Percentiles rank a stretch among this genome's conserved stretches.
Conservation (phyloP, 2,329 filamentous ascomycete genomes). For the Exserohilum turcica region DNA sequence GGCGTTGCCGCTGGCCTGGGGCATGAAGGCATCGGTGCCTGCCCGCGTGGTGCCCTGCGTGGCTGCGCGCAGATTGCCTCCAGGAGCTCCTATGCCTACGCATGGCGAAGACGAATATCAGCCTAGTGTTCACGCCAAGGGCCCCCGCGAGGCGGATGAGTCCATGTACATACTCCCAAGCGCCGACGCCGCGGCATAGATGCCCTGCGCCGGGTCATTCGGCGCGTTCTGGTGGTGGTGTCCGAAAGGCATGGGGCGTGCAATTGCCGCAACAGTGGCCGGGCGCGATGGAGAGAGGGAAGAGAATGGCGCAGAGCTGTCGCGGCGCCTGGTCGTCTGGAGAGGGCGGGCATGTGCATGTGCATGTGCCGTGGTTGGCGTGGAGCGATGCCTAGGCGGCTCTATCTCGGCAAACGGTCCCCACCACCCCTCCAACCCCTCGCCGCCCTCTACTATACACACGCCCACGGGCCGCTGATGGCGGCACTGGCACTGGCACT, state of each 20-base stretch:
- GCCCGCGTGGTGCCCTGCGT: slow-evolving; percentile 50
- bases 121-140: slow-evolving; percentile 2
- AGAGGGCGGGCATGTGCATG: too few relatives aligned
- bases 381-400: slow-evolving; percentile 11
- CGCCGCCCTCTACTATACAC: too few relatives aligned
- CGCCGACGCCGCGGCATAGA: slow-evolving; percentile 54
- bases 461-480: background rate
- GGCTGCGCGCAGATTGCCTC: slow-evolving; percentile 47
- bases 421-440: slow-evolving; percentile 14
- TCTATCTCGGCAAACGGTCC: slow-evolving; percentile 16
- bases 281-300: background rate
- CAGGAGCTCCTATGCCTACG: slow-evolving; percentile 51
- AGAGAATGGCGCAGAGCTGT: slow-evolving; percentile 12
- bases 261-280: slow-evolving; percentile 14
- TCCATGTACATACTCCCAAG: slow-evolving; percentile 44
- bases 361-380: slow-evolving; percentile 13
- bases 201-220: slow-evolving; percentile 49
- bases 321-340: slow-evolving; percentile 13
- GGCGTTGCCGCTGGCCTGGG: slow-evolving; percentile 40
- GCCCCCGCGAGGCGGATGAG: slow-evolving; percentile 1
- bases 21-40: slow-evolving; percentile 53
- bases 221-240: slow-evolving; percentile 41
- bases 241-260: slow-evolving; percentile 47
- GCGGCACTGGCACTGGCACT: background rate
- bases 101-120: slow-evolving; percentile 8